Percentiles rank a stretch among this genome's conserved stretches.
These are phyloP conservation scores for Iberis pinnata DNA, from an alignment of 345 rosid species.

Conservation along the genomic window DNA sequence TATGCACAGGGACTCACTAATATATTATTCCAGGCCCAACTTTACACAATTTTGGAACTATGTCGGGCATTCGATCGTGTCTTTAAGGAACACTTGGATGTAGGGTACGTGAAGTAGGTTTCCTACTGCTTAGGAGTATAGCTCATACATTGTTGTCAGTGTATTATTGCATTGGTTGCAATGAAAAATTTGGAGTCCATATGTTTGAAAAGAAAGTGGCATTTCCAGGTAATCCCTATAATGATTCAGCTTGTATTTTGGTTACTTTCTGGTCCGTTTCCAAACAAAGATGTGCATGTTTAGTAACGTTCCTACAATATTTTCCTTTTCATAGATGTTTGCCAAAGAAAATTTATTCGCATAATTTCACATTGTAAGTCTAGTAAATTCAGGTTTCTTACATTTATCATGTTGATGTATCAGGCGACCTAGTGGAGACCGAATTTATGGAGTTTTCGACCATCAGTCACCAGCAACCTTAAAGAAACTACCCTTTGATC, in stretches of 20 bases:
- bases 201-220: background rate
- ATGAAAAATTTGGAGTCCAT: background rate
- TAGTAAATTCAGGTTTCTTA: background rate
- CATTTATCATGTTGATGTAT: conserved; percentile 15
- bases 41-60: conserved; percentile 87
- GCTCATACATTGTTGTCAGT: background rate
- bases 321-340: conserved; percentile 1
- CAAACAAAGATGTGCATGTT: conserved; percentile 1
- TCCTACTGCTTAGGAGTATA: background rate
- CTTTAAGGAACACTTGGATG: conserved; percentile 96
- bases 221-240: background rate
- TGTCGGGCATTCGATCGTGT: conserved; percentile 98
- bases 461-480: conserved; percentile 96
- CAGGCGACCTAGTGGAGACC: conserved; percentile 98
- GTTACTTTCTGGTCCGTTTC: background rate
- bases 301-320: background rate
- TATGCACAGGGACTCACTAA: conserved; percentile 13
- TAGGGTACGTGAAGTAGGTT: conserved; percentile 61
- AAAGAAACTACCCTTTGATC: conserved; percentile 97
- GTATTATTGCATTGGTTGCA: background rate
- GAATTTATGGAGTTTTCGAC: conserved; percentile 93
- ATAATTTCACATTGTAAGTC: background rate
- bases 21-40: conserved; percentile 61
- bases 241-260: background rate
- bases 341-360: background rate